These are phyloP conservation scores for Tricholoma sp. DNA, from an alignment of 768 basidiomycete species.

Conservation along the genomic window DNA sequence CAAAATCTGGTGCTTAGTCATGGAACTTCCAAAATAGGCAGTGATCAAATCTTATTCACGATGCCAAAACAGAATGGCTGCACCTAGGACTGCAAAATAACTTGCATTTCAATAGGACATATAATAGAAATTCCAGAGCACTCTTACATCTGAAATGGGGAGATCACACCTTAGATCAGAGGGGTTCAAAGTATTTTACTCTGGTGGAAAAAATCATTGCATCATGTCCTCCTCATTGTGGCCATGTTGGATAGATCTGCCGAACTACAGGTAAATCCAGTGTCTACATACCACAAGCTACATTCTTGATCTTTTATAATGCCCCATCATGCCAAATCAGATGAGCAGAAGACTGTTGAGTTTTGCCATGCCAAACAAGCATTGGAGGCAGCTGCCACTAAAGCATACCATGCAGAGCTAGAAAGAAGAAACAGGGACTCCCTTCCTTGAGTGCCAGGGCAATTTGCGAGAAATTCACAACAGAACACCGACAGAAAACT, in stretches of 20 bases:
- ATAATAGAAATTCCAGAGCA: background rate
- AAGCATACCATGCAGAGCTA: background rate
- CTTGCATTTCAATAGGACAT: background rate
- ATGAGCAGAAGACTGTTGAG: background rate
- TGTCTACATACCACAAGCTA: background rate
- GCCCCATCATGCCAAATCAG: background rate
- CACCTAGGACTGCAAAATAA: background rate
- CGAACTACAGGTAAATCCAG: background rate
- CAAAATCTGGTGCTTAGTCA: background rate
- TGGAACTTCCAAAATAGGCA: background rate
- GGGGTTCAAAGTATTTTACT: background rate
- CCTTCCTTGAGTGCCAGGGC: background rate
- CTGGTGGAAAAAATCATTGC: background rate
- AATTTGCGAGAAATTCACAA: background rate
- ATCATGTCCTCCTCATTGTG: background rate
- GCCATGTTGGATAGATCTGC: background rate
- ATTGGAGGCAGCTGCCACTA: background rate
- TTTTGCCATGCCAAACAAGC: background rate
- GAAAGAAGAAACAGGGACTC: background rate
- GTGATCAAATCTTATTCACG: background rate
- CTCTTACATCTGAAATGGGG: background rate
- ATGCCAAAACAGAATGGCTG: background rate
- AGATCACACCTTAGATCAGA: background rate
- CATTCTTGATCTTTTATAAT: background rate
- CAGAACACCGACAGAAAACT: background rate